Evolutionary conservation across 2,329 filamentous ascomycete species (phyloP), one percentile per base, ranked within the genome.

Genomic region (Aspergillus pseudoterreus): DNA sequence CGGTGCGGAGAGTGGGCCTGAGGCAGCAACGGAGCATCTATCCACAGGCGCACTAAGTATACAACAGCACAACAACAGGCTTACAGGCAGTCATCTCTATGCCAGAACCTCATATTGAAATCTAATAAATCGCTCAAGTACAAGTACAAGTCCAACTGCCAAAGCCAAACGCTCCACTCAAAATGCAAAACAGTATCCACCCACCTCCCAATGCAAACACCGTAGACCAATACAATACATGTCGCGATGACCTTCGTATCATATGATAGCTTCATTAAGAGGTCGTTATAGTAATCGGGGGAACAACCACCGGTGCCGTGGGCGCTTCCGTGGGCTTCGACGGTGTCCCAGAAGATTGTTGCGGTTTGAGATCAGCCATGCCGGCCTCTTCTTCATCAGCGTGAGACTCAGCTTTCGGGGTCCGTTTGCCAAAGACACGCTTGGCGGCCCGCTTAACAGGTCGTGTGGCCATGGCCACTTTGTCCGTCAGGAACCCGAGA

Each of bases 251-350:
- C 27, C 27, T 11, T 38, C 35, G 39, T 42, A 42, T 42, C 32
- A 14, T 12, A 33, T 43, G 44, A 24, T 46, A 30, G 46, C 35
- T 53, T 50, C 51, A 47, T 54, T 27, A 57, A 45, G 70, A 68
- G n/a, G 57, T 62, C 35, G 71, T 73, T 52, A 74, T 64, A 2
- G 68, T 72, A 44, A 74, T 74, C 2, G 71, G 71, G 41, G 71
- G 71, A 15, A 70, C 63, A 12, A 60, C 54, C n/a, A 60, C 51
- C 15, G 39, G 15, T 21, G 39, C 15, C 19, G n/a, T 17, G 30
- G 61, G 59, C 4, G 39, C 5, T 21, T 19, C 15, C 19, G n/a
- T 11, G 30, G 61, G 59, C 4, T 61, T 60, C 27, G 17, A n/a
- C 42, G 62, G 57, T 21, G 57, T 53, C 47, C 62, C 54, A 47